phyloP scores from a whole-genome alignment of 306 rosid species.

The Quercus suber region DNA sequence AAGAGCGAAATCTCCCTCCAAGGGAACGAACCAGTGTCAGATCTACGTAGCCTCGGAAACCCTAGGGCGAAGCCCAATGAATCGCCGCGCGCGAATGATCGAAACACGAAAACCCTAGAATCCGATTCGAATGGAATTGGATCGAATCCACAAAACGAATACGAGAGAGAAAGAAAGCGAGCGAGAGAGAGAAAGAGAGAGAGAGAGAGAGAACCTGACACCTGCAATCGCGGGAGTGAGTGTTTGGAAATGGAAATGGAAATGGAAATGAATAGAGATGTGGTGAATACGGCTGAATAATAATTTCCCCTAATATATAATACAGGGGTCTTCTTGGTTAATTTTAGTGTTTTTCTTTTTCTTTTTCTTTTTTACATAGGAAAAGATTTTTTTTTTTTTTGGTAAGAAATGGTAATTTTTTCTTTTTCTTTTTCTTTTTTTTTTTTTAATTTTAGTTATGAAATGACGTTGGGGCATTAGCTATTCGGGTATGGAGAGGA shows the following conservation, averaged over 20 bases:
- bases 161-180: constrained; percentile 2
- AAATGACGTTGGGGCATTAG: neutral
- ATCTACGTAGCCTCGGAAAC: constrained; percentile 67
- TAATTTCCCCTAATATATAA: neutral
- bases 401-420: neutral
- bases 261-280: constrained; percentile 23
- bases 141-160: constrained; percentile 42
- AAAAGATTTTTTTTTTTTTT: no score
- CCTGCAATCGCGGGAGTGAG: constrained; percentile 64
- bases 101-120: constrained; percentile 51
- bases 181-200: constrained; percentile 1
- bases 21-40: constrained; percentile 36
- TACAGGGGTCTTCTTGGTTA: no score
- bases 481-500: neutral
- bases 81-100: constrained; percentile 11
- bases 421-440: neutral
- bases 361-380: neutral
- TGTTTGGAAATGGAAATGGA: constrained; percentile 28
- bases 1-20: constrained; percentile 10
- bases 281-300: constrained; percentile 18
- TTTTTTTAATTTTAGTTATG: neutral
- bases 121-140: constrained; percentile 31
- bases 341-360: neutral
- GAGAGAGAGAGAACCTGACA: constrained; percentile 27
- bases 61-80: constrained; percentile 42